Conservation (phyloP, 768 basidiomycete genomes). For the Lentinula raphanica region DNA sequence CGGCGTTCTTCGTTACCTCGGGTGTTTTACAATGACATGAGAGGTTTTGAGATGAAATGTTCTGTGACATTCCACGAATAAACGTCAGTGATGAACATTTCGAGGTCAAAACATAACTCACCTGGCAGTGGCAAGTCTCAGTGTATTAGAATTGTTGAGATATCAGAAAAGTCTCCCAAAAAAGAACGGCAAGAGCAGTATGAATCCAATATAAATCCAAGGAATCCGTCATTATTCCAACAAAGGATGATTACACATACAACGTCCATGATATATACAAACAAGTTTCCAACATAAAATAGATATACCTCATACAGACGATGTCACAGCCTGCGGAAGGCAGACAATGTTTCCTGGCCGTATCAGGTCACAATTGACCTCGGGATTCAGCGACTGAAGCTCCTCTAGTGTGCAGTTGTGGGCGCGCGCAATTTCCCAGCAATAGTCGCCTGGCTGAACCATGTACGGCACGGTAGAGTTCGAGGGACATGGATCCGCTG, state of each 20-base stretch:
- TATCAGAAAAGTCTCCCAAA: too few relatives aligned
- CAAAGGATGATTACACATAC: not conserved
- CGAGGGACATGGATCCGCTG: conserved; percentile 29
- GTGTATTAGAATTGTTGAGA: not conserved
- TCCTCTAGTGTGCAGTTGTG: conserved; percentile 47
- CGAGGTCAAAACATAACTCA: not conserved
- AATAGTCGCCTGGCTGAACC: conserved; percentile 56
- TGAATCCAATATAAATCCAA: too few relatives aligned
- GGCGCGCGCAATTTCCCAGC: conserved; percentile 55
- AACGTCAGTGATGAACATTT: not conserved
- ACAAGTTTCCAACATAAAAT: not conserved
- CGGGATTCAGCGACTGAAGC: conserved; percentile 46
- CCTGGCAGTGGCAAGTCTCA: not conserved
- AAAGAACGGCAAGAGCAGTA: too few relatives aligned
- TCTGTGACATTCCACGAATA: not conserved
- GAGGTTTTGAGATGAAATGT: not conserved
- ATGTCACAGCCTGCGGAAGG: conserved; percentile 28
- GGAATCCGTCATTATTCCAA: not conserved
- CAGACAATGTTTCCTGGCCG: conserved; percentile 59
- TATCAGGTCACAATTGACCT: conserved; percentile 51
- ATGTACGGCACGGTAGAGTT: conserved; percentile 38
- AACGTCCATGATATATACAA: not conserved
- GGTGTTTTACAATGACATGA: not conserved
- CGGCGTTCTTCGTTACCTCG: not conserved
- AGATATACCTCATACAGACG: not conserved